Base-by-base conservation (phyloP, 2,329 filamentous ascomycete species). In the Ilyonectria mors-panacis region DNA sequence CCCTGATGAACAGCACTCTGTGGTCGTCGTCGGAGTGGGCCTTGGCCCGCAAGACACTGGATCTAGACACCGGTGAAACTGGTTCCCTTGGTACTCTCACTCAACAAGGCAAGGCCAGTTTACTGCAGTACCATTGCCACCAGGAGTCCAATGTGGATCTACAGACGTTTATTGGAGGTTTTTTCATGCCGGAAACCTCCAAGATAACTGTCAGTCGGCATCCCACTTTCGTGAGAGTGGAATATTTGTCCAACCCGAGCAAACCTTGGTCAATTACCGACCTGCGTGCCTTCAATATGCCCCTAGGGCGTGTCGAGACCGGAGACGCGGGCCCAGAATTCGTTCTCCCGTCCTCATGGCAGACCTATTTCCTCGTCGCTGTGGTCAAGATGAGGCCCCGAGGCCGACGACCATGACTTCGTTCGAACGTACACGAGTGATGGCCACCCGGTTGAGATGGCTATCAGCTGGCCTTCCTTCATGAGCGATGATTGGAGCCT, bases 241-340 rank as follows among this genome's bases (percentile, higher is more conserved):
- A 15, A 39, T 39, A 39, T 39, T 6, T 15, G 15, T 39, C 37
- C 10, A 15, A 39, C 13, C 37, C 37, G 15, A 6, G 6, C 37
- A 2, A 39, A 6, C 37, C 37, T 2, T 13, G 13, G 12, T 13
- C 12, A 6, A 17, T 39, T 15, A 13, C 12, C 13, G 15, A 10
- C 13, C 13, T 39, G 37, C 37, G 15, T 4, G 17, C 1, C 15
- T 39, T 39, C 15, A 2, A 17, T 9, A 17, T 39, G 37, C 37
- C 37, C 13, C 2, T 39, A 13, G 10, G 37, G 2, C 1, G 1
- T 6, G 1, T 39, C 37, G 2, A 6, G 3, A 6, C 6, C 2
- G 37, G 13, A 6, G 37, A 39, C 4, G 6, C 3, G 2, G 33
- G 13, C 2, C 6, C 1, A 6, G 6, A 13, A 13, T 37, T 10